Evolutionary conservation across 352 stramenopile species (phyloP), one percentile per base, ranked within the genome.

Genomic region (Phytophthora sp.): DNA sequence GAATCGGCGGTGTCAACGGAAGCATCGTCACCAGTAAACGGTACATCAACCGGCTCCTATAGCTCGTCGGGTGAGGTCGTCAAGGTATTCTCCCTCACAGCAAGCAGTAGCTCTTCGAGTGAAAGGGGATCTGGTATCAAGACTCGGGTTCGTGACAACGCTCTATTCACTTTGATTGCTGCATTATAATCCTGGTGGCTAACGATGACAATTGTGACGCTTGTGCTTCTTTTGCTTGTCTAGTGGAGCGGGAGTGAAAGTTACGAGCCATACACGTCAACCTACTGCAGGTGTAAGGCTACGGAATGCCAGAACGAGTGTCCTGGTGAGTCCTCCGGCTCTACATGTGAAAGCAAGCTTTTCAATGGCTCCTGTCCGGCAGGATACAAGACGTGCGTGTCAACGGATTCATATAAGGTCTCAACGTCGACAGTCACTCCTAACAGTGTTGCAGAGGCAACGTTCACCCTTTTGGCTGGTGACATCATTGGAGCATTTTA

Each of bases 221-320:
- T 42, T 55, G 31, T 70, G 23, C 8, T 56, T 51, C 2, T 57
- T 45, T 60, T 49, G 18, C 46, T 35, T 55, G 7, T 57, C 41
- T 11, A 71, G 63, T 58, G n/a, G 57, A 69, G 30, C 35, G 35
- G 31, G n/a, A 72, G 61, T 29, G 57, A 7, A 7, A 29, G 46
- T 33, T 67, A 63, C 21, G 57, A 67, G 12, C 78, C 73, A 12
- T 94, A 94, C 49, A 70, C 60, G 6, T 91, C 85, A 7, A 85
- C 63, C 3, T 91, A 86, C 42, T 94, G 85, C 45, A 80, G 85
- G 7, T 94, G 85, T 66, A 82, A 82, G 38, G 53, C 63, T 39
- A 81, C 57, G 7, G 83, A 94, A 63, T 94, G 85, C 67, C 84
- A 91, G 70, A 84, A 89, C 55, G 68, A 86, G 24, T 86, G 84